Evolutionary conservation across 495 filamentous ascomycete species (phyloP).

Genomic region (Amphirosellinia nigrospora): DNA sequence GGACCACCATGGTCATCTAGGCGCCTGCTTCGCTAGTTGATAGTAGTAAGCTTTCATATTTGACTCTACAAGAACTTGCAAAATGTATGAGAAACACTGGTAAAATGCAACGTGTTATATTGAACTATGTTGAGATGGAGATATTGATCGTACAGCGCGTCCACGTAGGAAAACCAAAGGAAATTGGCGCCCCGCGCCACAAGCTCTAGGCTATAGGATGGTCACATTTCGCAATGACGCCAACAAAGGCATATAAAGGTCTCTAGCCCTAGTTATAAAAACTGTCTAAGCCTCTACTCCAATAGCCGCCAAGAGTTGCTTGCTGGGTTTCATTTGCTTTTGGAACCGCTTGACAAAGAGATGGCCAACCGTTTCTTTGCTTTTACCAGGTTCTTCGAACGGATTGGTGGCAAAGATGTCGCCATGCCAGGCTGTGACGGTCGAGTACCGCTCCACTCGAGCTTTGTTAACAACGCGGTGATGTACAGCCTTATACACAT

Average conservation of each 20-base stretch:
- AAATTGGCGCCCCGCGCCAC: background rate
- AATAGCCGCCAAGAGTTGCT: constrained; percentile 1
- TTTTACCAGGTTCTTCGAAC: background rate
- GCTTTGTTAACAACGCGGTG: constrained; percentile 49
- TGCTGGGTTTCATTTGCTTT: background rate
- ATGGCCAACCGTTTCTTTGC: constrained; percentile 5
- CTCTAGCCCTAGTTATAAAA: too few relatives aligned
- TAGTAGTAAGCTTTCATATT: too few relatives aligned
- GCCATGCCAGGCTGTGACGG: constrained; percentile 26
- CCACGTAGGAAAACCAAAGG: background rate
- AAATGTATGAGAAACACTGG: too few relatives aligned
- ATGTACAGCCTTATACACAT: constrained; percentile 43
- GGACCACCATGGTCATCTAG: too few relatives aligned
- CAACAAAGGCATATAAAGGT: too few relatives aligned
- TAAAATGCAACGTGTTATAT: background rate
- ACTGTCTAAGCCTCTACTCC: background rate
- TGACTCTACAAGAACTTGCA: too few relatives aligned
- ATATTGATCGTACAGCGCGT: background rate
- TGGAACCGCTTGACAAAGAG: constrained; percentile 13
- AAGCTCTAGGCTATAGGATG: too few relatives aligned
- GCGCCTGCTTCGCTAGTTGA: too few relatives aligned
- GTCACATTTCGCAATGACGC: too few relatives aligned
- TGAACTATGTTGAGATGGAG: background rate
- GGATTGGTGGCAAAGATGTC: constrained; percentile 11
- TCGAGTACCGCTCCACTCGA: constrained; percentile 36